These are phyloP conservation scores for Aureobasidium zeae DNA, from an alignment of 2,329 filamentous ascomycete genomes.

Conservation along the genomic window DNA sequence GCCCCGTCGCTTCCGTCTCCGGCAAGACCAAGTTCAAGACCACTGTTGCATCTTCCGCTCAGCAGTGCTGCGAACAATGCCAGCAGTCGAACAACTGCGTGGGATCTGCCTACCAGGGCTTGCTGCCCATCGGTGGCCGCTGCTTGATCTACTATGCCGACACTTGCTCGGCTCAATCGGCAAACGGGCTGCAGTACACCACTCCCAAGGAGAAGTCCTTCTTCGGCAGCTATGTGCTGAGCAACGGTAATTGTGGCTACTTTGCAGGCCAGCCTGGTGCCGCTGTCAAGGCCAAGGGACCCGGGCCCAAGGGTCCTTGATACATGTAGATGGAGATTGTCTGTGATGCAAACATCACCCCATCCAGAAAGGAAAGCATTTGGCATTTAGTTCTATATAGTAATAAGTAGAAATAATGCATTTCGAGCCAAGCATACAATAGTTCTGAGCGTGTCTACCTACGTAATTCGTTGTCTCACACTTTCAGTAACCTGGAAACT, in stretches of 20 bases:
- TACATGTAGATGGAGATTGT: no score
- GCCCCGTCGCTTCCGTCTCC: conserved; percentile 1
- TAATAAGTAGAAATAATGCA: no score
- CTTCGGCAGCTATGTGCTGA: neutral
- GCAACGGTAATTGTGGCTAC: conserved; percentile 9
- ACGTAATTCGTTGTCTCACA: no score
- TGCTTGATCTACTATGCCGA: conserved; percentile 9
- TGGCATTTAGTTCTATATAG: no score
- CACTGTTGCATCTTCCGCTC: conserved; percentile 7
- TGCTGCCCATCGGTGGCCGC: conserved; percentile 7
- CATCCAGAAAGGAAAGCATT: no score
- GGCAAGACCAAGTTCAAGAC: conserved; percentile 14
- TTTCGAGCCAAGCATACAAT: no score
- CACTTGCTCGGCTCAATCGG: conserved; percentile 5
- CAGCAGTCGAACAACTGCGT: conserved; percentile 11
- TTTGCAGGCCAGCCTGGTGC: no score
- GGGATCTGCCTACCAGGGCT: conserved; percentile 9
- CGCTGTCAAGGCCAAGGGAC: no score
- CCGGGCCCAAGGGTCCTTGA: no score
- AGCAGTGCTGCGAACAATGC: conserved; percentile 17
- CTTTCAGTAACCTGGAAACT: no score
- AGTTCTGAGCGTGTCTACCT: no score
- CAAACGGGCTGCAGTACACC: conserved; percentile 6
- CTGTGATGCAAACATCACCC: no score
- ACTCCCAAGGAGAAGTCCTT: neutral